Conservation (phyloP, 257 asterid genomes). For the Voacanga thouarsii region DNA sequence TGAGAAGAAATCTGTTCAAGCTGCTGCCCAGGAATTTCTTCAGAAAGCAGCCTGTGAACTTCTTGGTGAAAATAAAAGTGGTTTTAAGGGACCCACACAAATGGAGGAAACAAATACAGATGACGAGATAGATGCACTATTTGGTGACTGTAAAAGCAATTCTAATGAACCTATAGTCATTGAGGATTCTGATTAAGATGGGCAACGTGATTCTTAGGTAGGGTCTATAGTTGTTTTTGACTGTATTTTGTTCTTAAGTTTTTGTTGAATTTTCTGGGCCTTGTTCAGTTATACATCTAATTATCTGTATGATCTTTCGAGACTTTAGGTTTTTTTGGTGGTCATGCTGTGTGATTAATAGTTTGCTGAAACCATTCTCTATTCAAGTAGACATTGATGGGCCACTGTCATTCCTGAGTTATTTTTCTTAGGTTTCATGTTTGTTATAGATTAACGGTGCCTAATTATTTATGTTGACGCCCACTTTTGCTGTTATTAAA, state of each 20-base stretch:
- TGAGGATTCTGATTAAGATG: constrained; percentile 21
- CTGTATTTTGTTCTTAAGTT: neutral
- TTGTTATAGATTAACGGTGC: neutral
- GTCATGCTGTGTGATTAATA: neutral
- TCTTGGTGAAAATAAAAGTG: constrained; percentile 72
- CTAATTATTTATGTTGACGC: neutral
- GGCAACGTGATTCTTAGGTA: constrained; percentile 57
- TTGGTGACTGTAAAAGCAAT: constrained; percentile 64
- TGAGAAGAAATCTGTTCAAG: constrained; percentile 71
- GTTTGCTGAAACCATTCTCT: neutral
- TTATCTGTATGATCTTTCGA: neutral
- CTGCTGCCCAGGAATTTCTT: constrained; percentile 91
- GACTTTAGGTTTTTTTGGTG: neutral
- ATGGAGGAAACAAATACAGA: constrained; percentile 60
- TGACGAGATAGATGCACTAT: constrained; percentile 67
- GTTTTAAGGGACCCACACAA: constrained; percentile 76
- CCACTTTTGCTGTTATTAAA: neutral
- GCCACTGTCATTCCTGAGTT: neutral
- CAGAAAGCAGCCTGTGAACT: constrained; percentile 92
- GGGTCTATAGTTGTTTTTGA: constrained; percentile 21
- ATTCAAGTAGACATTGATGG: neutral
- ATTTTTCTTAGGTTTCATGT: neutral
- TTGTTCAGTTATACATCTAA: neutral
- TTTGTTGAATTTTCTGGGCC: neutral
- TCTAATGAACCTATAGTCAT: constrained; percentile 66